Percentiles rank a stretch among this genome's conserved stretches.
Evolutionary conservation across 495 filamentous ascomycete species (phyloP).

Genomic region (Cercophora samala): DNA sequence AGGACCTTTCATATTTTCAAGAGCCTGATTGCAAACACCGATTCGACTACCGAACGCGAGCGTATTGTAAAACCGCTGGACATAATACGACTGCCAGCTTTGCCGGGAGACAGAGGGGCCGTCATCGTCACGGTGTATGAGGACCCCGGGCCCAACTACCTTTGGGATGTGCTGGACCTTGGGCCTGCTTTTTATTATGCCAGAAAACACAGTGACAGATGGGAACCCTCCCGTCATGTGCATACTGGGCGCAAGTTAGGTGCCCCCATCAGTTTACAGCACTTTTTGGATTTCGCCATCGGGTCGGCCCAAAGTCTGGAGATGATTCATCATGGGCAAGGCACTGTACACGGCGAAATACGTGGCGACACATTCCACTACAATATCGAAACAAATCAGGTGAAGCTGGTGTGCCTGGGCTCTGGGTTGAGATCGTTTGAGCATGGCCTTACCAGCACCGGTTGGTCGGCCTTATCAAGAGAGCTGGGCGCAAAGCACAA

Average conservation of each 20-base stretch:
- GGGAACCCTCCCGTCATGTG: conserved; percentile 34
- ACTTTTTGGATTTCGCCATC: conserved; percentile 84
- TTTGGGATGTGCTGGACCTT: conserved; percentile 66
- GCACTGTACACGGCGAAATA: conserved; percentile 82
- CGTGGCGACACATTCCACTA: conserved; percentile 86
- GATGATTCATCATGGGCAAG: conserved; percentile 77
- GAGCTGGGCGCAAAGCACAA: conserved; percentile 81
- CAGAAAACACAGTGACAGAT: conserved; percentile 47
- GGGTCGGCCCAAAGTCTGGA: conserved; percentile 81
- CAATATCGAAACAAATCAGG: conserved; percentile 59
- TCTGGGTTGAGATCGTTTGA: conserved; percentile 83
- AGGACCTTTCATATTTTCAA: conserved; percentile 77
- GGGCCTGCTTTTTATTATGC: conserved; percentile 69
- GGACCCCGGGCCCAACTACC: conserved; percentile 68
- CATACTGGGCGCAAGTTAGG: conserved; percentile 43
- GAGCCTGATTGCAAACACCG: conserved; percentile 63
- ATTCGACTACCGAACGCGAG: conserved; percentile 67
- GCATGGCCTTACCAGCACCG: conserved; percentile 76
- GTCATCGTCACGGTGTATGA: conserved; percentile 76
- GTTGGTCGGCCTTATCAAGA: conserved; percentile 75
- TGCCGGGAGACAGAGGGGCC: conserved; percentile 59
- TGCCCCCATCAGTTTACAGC: conserved; percentile 61
- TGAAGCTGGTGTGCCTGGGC: conserved; percentile 79
- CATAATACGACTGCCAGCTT: conserved; percentile 60
- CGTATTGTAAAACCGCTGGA: conserved; percentile 76